phyloP scores from a whole-genome alignment of 2,329 filamentous ascomycete genomes.

The Dothistroma pini region DNA sequence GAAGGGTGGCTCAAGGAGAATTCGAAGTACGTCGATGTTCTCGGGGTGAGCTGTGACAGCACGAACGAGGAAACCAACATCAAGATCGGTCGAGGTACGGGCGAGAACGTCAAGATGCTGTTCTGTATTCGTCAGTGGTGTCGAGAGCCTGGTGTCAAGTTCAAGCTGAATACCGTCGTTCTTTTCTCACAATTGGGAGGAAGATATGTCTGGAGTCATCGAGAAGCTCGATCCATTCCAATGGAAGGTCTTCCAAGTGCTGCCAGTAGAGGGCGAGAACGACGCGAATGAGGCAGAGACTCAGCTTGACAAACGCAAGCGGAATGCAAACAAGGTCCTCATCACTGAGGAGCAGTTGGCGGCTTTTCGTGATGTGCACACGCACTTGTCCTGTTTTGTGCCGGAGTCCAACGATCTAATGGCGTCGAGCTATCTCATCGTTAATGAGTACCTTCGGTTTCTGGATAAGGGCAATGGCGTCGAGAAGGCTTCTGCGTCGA shows the following conservation, averaged over 20 bases:
- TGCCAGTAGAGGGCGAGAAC: constrained; percentile 54
- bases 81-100: constrained; percentile 47
- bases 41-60: constrained; percentile 56
- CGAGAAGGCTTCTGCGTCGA: constrained; percentile 34
- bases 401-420: constrained; percentile 52
- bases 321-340: constrained; percentile 42
- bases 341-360: constrained; percentile 48
- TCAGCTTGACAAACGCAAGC: constrained; percentile 21
- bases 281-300: constrained; percentile 35
- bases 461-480: constrained; percentile 42
- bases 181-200: constrained; percentile 47
- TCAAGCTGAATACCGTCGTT: constrained; percentile 58
- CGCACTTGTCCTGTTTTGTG: constrained; percentile 42
- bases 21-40: constrained; percentile 49
- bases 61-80: constrained; percentile 51
- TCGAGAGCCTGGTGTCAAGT: constrained; percentile 46
- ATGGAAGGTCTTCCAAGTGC: constrained; percentile 55
- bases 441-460: constrained; percentile 53
- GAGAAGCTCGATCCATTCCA: constrained; percentile 46
- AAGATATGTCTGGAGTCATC: constrained; percentile 41
- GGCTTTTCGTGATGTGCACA: constrained; percentile 46
- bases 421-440: constrained; percentile 50
- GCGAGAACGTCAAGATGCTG: constrained; percentile 10
- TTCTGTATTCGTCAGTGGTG: constrained; percentile 40
- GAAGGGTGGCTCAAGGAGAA: constrained; percentile 44